Conservation (phyloP, 371 early-diverging fungal species). For the Fennellomyces sp. region DNA sequence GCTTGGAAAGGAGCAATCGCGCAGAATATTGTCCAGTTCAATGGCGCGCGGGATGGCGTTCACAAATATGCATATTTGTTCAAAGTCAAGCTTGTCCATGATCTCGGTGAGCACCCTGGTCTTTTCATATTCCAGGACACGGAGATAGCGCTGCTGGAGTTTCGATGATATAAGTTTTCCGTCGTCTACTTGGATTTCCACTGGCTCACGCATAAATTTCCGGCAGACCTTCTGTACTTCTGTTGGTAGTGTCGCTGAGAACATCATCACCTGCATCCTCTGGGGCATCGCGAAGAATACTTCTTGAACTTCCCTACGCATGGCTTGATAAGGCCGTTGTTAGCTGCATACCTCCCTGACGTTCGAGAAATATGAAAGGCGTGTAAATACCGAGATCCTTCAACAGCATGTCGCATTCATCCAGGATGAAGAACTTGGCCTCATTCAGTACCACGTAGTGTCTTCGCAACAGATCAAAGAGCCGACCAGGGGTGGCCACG, state of each 20-base stretch:
- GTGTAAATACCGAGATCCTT: slow-evolving; percentile 81
- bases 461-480: slow-evolving; percentile 87
- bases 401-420: slow-evolving; percentile 99
- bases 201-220: slow-evolving; percentile 97
- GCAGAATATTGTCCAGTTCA: slow-evolving; percentile 86
- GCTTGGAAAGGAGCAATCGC: slow-evolving; percentile 91
- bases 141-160: slow-evolving; percentile 94
- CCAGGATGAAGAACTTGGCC: slow-evolving; percentile 97
- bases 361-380: background rate
- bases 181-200: slow-evolving; percentile 98
- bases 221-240: slow-evolving; percentile 93
- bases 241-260: slow-evolving; percentile 94
- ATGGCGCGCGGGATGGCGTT: slow-evolving; percentile 90
- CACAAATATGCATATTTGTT: slow-evolving; percentile 98
- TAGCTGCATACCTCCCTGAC: background rate
- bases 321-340: slow-evolving; percentile 79
- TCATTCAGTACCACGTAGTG: slow-evolving; percentile 76
- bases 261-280: slow-evolving; percentile 99
- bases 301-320: slow-evolving; percentile 97
- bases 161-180: slow-evolving; percentile 98
- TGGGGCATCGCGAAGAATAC: slow-evolving; percentile 95
- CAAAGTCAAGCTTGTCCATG: slow-evolving; percentile 94
- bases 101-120: slow-evolving; percentile 92
- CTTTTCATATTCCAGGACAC: slow-evolving; percentile 87
- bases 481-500: slow-evolving; percentile 98